phyloP scores from a whole-genome alignment of 257 asterid species.

The Plantago major region DNA sequence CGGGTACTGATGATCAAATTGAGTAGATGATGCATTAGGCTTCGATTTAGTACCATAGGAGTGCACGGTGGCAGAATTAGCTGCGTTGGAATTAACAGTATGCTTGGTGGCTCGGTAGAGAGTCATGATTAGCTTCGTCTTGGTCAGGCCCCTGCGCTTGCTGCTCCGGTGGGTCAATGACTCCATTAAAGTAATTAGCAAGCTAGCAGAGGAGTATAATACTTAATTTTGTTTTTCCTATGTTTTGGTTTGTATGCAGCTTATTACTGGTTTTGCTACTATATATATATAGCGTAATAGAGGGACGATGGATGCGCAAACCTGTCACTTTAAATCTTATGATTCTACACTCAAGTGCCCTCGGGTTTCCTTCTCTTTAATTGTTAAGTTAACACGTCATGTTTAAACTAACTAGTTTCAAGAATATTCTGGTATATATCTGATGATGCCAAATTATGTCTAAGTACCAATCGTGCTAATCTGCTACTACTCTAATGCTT shows the following conservation, averaged over 20 bases:
- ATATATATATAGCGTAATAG: not conserved
- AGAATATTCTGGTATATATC: constrained; percentile 9
- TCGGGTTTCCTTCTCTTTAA: not conserved
- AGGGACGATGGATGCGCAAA: not conserved
- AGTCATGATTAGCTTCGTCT: constrained; percentile 40
- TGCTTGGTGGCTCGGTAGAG: constrained; percentile 33
- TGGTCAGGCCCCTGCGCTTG: no score
- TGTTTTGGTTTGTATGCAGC: no score
- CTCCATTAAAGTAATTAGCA: no score
- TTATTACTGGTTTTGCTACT: not conserved
- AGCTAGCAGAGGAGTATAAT: no score
- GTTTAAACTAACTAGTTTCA: not conserved
- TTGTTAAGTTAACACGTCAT: not conserved
- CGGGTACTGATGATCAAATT: not conserved
- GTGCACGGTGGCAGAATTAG: constrained; percentile 14
- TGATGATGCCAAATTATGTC: no score
- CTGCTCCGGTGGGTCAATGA: no score
- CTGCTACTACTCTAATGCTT: no score
- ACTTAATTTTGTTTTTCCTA: no score
- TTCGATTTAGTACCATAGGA: constrained; percentile 21
- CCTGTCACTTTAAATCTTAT: not conserved
- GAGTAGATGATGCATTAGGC: constrained; percentile 2
- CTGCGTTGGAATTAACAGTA: not conserved
- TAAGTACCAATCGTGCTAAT: no score
- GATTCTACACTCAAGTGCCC: not conserved